A percentile compares a stretch with the other conserved stretches of the same genome.
Evolutionary conservation across 345 rosid species (phyloP).

Genomic region (Melaleuca quinquenervia): DNA sequence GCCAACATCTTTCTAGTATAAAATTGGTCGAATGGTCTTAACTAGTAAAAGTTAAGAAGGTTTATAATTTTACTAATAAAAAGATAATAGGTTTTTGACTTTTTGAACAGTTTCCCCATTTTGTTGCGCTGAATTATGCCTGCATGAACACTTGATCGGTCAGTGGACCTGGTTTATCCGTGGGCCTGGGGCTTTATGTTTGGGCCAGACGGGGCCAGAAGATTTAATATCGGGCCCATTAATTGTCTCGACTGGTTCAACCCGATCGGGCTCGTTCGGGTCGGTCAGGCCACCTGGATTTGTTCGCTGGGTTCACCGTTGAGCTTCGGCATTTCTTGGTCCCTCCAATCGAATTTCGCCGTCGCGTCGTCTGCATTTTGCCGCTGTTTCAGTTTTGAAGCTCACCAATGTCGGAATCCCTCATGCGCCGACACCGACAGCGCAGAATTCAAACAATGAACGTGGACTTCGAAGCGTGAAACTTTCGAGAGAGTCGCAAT

Average conservation of each 20-base stretch:
- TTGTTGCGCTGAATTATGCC: neutral
- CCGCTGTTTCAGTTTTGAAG: neutral
- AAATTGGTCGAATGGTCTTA: no score
- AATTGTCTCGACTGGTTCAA: neutral
- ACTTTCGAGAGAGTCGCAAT: neutral
- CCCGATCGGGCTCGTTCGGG: neutral
- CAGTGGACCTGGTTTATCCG: neutral
- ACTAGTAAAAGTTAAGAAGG: no score
- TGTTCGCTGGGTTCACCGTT: neutral
- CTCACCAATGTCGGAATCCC: neutral
- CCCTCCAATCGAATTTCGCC: neutral
- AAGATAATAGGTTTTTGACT: no score
- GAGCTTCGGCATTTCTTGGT: neutral
- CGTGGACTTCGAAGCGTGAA: neutral
- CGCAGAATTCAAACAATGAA: neutral
- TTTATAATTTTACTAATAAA: no score
- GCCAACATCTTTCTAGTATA: no score
- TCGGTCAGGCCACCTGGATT: neutral
- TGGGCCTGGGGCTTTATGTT: neutral
- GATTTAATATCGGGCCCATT: neutral
- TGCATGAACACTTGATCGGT: neutral
- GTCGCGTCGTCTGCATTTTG: neutral
- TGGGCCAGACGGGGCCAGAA: neutral
- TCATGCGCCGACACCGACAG: neutral
- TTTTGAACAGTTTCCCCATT: no score